phyloP scores from a whole-genome alignment of 1,284 basidiomycete species.

The Melanopsichium pennsylvanicum region DNA sequence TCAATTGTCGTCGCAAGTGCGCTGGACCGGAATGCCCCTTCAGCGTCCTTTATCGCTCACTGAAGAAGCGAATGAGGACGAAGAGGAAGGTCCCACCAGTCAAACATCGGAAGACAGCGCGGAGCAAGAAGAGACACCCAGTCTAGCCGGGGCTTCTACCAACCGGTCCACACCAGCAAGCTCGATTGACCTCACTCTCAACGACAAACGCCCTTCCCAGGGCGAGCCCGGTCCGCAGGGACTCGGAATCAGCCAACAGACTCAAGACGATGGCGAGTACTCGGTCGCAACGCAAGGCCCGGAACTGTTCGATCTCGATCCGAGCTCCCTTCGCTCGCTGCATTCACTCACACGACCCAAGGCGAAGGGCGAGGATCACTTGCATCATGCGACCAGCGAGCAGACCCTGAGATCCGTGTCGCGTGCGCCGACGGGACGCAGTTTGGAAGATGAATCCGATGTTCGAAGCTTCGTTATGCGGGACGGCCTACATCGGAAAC shows the following conservation, averaged over 20 bases:
- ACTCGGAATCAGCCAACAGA: conserved; percentile 27
- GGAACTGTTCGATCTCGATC: conserved; percentile 17
- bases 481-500: neutral
- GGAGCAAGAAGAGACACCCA: conserved; percentile 50
- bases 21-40: conserved; percentile 4
- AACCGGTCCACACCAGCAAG: conserved; percentile 50
- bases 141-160: conserved; percentile 46
- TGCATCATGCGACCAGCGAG: conserved; percentile 53
- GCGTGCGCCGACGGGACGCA: conserved; percentile 1
- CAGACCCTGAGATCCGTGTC: conserved; percentile 53
- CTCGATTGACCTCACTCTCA: conserved; percentile 42
- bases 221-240: conserved; percentile 11
- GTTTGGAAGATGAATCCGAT: neutral
- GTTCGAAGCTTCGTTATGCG: neutral
- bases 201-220: conserved; percentile 11
- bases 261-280: neutral
- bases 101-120: conserved; percentile 42
- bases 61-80: conserved; percentile 36
- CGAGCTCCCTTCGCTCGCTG: conserved; percentile 12
- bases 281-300: neutral
- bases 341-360: conserved; percentile 2
- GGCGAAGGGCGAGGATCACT: conserved; percentile 18
- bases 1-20: conserved; percentile 6
- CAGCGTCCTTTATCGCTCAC: conserved; percentile 27
- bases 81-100: conserved; percentile 26